A percentile compares a stretch with the other conserved stretches of the same genome.
Evolutionary conservation across 352 stramenopile species (phyloP).

Genomic region (Globisporangium solare): DNA sequence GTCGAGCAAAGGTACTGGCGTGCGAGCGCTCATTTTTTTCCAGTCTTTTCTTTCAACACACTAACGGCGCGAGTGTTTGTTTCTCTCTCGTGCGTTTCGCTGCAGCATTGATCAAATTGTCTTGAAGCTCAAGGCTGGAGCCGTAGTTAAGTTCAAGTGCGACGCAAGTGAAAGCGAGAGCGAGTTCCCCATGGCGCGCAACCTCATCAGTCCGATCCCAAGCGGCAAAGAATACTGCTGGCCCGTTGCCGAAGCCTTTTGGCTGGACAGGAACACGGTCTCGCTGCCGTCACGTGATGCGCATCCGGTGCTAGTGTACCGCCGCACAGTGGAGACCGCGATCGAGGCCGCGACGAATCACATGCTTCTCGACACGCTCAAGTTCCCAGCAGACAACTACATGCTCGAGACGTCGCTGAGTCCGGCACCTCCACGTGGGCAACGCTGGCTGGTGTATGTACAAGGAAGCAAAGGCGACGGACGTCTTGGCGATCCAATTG

Average conservation of each 20-base stretch:
- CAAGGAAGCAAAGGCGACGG: conserved; percentile 78
- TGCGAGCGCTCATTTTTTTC: background rate
- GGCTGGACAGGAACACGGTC: conserved; percentile 76
- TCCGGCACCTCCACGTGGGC: conserved; percentile 55
- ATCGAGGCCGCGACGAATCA: conserved; percentile 82
- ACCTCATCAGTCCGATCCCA: conserved; percentile 66
- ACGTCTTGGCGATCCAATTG: conserved; percentile 76
- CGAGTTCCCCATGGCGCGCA: conserved; percentile 48
- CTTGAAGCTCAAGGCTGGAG: conserved; percentile 74
- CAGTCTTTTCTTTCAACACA: background rate
- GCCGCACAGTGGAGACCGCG: conserved; percentile 62
- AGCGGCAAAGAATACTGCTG: conserved; percentile 80
- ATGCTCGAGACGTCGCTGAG: conserved; percentile 52
- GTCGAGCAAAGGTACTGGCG: conserved; percentile 43
- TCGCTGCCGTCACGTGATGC: conserved; percentile 71
- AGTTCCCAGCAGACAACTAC: conserved; percentile 82
- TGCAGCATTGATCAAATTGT: conserved; percentile 81
- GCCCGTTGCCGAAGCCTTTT: conserved; percentile 81
- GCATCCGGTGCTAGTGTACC: conserved; percentile 70
- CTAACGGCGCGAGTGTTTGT: too few relatives aligned
- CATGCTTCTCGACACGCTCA: conserved; percentile 86
- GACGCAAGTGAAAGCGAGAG: conserved; percentile 42
- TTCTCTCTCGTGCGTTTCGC: background rate
- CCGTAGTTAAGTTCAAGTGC: conserved; percentile 79
- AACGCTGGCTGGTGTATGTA: conserved; percentile 83